phyloP scores from a whole-genome alignment of 345 rosid genomes.

The Eucalyptus pauciflora region DNA sequence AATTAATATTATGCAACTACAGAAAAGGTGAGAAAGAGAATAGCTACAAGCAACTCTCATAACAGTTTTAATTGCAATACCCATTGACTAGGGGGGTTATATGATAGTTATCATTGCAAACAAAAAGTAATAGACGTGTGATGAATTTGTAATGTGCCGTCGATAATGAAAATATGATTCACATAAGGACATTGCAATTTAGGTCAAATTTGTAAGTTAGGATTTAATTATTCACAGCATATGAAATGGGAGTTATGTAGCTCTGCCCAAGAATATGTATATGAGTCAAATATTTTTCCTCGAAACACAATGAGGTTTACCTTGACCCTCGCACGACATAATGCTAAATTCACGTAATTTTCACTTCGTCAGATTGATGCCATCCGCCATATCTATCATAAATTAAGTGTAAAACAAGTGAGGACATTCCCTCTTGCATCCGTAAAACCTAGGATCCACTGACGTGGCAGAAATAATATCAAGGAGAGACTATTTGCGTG shows the following conservation, averaged over 20 bases:
- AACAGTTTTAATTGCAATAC: background rate
- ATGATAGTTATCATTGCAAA: background rate
- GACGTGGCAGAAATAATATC: background rate
- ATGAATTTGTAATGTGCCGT: background rate
- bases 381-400: background rate
- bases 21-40: background rate
- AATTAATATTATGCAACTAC: background rate
- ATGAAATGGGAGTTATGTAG: background rate
- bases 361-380: background rate
- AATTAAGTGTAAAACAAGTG: background rate
- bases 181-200: background rate
- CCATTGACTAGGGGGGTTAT: background rate
- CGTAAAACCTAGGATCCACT: background rate
- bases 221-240: background rate
- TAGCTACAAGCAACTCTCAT: background rate
- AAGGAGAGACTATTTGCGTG: background rate
- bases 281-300: background rate
- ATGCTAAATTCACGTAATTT: background rate
- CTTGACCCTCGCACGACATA: background rate
- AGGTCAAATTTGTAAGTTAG: background rate
- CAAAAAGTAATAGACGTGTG: background rate
- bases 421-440: background rate
- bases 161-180: background rate
- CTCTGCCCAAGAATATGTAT: background rate
- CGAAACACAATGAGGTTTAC: background rate